Percentiles rank a stretch among this genome's conserved stretches.
phyloP scores from a whole-genome alignment of 768 basidiomycete species.

The Leucosporidium creatinivorum region DNA sequence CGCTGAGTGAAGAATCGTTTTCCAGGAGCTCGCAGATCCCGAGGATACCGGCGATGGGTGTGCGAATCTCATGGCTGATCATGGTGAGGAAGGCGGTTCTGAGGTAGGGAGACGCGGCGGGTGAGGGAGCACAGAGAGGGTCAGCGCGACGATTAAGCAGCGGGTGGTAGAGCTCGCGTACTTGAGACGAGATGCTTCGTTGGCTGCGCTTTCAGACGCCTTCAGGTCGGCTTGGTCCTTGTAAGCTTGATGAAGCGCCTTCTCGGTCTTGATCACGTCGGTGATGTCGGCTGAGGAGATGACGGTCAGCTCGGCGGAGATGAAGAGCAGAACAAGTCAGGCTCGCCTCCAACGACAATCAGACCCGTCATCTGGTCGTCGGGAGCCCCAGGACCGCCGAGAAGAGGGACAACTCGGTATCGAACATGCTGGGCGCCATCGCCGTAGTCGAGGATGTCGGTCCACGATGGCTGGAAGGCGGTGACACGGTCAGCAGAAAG shows the following conservation, averaged over 20 bases:
- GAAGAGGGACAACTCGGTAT: background rate
- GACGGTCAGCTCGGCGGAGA: too few relatives aligned
- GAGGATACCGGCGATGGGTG: slow-evolving; percentile 30
- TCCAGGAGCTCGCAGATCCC: slow-evolving; percentile 30
- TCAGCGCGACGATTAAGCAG: too few relatives aligned
- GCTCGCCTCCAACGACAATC: too few relatives aligned
- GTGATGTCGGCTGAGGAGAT: slow-evolving; percentile 16
- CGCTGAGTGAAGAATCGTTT: slow-evolving; percentile 3
- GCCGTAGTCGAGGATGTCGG: background rate
- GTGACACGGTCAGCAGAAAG: too few relatives aligned
- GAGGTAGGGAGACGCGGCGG: background rate
- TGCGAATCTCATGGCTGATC: slow-evolving; percentile 33
- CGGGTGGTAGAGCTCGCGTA: background rate
- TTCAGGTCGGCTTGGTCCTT: slow-evolving; percentile 14
- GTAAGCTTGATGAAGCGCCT: slow-evolving; percentile 2
- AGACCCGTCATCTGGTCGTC: too few relatives aligned
- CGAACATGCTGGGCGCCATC: background rate
- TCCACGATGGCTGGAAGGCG: background rate
- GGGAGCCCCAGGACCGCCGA: too few relatives aligned
- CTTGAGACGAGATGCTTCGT: slow-evolving; percentile 33
- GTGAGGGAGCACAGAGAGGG: too few relatives aligned
- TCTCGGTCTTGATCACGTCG: slow-evolving; percentile 15
- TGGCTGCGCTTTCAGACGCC: slow-evolving; percentile 27
- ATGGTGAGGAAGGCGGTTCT: slow-evolving; percentile 27
- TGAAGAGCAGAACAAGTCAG: too few relatives aligned